A percentile compares a stretch with the other conserved stretches of the same genome.
Evolutionary conservation across 2,329 filamentous ascomycete species (phyloP).

Genomic region (Berkeleyomyces rouxiae): DNA sequence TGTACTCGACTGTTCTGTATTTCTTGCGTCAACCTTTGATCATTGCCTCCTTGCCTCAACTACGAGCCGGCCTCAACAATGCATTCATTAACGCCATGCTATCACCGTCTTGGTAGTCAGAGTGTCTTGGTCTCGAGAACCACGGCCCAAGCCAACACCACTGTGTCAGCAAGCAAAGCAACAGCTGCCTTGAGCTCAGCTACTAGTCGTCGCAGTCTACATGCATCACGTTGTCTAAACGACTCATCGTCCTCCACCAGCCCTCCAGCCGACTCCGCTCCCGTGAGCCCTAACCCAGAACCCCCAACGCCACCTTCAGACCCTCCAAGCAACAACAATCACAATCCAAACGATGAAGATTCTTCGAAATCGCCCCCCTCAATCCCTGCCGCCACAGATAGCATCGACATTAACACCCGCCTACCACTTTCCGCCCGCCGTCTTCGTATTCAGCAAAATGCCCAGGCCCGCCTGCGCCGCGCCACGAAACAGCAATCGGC

Average conservation of each 20-base stretch:
- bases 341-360: not conserved
- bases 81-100: slow-evolving; percentile 4
- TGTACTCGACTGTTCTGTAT: not conserved
- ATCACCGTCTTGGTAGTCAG: not conserved
- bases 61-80: not conserved
- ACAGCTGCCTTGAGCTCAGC: not conserved
- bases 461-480: not conserved
- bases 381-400: not conserved
- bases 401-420: not conserved
- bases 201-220: not conserved
- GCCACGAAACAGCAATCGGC: not conserved
- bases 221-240: not conserved
- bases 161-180: not conserved
- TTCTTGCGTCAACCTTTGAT: not conserved
- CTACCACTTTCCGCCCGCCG: slow-evolving; percentile 7
- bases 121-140: not conserved
- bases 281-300: not conserved
- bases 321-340: not conserved
- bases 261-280: not conserved
- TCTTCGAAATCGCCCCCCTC: not conserved
- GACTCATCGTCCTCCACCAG: not conserved
- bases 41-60: not conserved
- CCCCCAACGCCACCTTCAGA: not conserved
- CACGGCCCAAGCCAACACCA: not conserved
- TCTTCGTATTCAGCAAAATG: slow-evolving; percentile 4